Evolutionary conservation across 116 monocot species (phyloP).

Genomic region (Phalaenopsis hybrid): DNA sequence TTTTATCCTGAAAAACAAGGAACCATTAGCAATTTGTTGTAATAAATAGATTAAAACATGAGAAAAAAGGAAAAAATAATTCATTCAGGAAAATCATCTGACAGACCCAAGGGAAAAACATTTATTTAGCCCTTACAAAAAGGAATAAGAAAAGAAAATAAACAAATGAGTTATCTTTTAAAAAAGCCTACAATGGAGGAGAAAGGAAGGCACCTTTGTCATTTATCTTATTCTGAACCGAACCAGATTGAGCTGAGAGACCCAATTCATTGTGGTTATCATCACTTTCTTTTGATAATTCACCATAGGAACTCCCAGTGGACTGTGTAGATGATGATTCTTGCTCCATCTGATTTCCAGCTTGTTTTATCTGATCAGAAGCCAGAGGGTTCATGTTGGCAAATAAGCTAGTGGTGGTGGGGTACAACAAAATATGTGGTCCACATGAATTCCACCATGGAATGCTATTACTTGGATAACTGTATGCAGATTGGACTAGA

Average conservation of each 20-base stretch:
- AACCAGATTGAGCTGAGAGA: slow-evolving; percentile 36
- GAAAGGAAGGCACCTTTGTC: not conserved
- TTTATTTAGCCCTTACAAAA: too few species aligned
- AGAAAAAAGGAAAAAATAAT: too few species aligned
- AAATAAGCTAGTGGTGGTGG: slow-evolving; percentile 17
- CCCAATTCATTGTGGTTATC: slow-evolving; percentile 19
- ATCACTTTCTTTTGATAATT: slow-evolving; percentile 27
- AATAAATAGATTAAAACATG: too few species aligned
- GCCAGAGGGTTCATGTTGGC: slow-evolving; percentile 26
- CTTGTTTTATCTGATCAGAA: slow-evolving; percentile 18
- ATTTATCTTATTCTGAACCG: not conserved
- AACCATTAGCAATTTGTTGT: too few species aligned
- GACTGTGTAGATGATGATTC: slow-evolving; percentile 51
- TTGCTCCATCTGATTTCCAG: slow-evolving; percentile 20
- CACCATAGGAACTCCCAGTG: slow-evolving; percentile 39
- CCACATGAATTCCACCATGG: slow-evolving; percentile 30
- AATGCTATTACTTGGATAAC: slow-evolving; percentile 11
- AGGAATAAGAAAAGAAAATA: too few species aligned
- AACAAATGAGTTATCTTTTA: not conserved
- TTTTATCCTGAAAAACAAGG: too few species aligned
- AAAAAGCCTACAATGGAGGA: not conserved
- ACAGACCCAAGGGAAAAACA: too few species aligned
- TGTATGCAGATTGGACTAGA: slow-evolving; percentile 20
- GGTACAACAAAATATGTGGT: slow-evolving; percentile 3
- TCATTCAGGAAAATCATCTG: too few species aligned